These are phyloP conservation scores for Puccinellia tenuiflora DNA, from an alignment of 176 grass and related monocot species.

Conservation along the genomic window DNA sequence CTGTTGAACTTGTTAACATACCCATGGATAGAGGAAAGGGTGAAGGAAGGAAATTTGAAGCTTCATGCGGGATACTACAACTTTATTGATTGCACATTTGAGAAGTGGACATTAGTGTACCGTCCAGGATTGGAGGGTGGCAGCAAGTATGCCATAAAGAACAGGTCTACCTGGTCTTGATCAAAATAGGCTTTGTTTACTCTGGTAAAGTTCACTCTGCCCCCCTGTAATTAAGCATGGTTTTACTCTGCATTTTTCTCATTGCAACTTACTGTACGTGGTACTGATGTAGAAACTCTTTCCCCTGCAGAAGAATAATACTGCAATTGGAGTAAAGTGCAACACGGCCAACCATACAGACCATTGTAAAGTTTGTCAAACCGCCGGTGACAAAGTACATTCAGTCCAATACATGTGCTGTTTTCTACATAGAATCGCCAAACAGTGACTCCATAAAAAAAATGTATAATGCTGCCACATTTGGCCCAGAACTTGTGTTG, in stretches of 20 bases:
- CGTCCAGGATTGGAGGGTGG: slow-evolving; percentile 70
- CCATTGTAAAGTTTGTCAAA: slow-evolving; percentile 39
- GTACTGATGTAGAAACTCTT: not conserved
- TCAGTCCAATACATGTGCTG: slow-evolving; percentile 8
- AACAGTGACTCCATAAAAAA: not conserved
- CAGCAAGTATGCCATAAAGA: slow-evolving; percentile 94
- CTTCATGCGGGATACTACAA: slow-evolving; percentile 94
- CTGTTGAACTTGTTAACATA: slow-evolving; percentile 86
- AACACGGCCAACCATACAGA: slow-evolving; percentile 26
- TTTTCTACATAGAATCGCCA: not conserved
- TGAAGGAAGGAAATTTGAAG: slow-evolving; percentile 58
- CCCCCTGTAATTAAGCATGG: slow-evolving; percentile 36
- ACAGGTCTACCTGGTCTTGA: slow-evolving; percentile 72
- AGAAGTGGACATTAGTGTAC: slow-evolving; percentile 91
- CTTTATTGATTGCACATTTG: slow-evolving; percentile 81
- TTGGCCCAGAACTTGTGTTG: not conserved
- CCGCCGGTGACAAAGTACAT: slow-evolving; percentile 32
- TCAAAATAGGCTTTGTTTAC: slow-evolving; percentile 10
- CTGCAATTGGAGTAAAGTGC: slow-evolving; percentile 13
- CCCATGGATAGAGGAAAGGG: slow-evolving; percentile 94
- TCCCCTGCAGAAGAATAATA: not conserved
- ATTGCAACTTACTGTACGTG: slow-evolving; percentile 24
- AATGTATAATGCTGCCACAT: slow-evolving; percentile 20
- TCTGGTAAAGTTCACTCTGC: slow-evolving; percentile 42
- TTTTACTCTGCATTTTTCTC: slow-evolving; percentile 35